Conservation (phyloP, 2,329 filamentous ascomycete genomes). For the Graphilbum fragrans region DNA sequence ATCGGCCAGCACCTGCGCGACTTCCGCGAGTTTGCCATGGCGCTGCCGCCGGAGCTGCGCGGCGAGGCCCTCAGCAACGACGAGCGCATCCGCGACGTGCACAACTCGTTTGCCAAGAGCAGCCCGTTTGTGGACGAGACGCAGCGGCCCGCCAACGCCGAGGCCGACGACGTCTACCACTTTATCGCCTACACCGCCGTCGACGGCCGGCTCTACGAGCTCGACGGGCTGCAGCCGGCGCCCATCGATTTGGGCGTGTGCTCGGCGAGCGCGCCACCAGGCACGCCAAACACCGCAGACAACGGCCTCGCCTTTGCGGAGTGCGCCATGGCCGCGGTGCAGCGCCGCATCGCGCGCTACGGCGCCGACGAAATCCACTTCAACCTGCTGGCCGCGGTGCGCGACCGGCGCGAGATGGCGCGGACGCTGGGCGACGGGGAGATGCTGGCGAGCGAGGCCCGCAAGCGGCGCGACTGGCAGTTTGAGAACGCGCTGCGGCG, state of each 20-base stretch:
- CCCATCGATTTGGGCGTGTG: conserved; percentile 83
- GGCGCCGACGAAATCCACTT: conserved; percentile 83
- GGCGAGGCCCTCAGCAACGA: conserved; percentile 50
- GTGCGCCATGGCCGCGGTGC: conserved; percentile 76
- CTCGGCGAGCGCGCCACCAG: conserved; percentile 32
- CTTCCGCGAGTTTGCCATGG: conserved; percentile 81
- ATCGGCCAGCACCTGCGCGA: conserved; percentile 60
- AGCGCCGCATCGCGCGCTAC: conserved; percentile 73
- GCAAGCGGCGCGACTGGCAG: conserved; percentile 75
- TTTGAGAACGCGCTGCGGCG: conserved; percentile 89
- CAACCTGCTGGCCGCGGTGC: conserved; percentile 86
- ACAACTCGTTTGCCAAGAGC: conserved; percentile 82
- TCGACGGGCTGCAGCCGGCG: conserved; percentile 86
- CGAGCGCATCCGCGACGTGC: conserved; percentile 61
- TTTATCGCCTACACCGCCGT: conserved; percentile 91
- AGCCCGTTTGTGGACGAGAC: conserved; percentile 93
- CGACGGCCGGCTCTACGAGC: conserved; percentile 73
- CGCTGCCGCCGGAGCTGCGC: conserved; percentile 62
- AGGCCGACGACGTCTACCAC: conserved; percentile 86
- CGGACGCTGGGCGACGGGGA: conserved; percentile 74
- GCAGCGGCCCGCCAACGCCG: conserved; percentile 53
- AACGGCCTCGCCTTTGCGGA: conserved; percentile 45
- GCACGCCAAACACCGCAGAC: background rate
- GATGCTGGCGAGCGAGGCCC: conserved; percentile 64
- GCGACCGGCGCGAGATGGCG: conserved; percentile 67